Evolutionary conservation across 106 monocot genomes (phyloP).

Genomic region (Platanthera guangdongensis): DNA sequence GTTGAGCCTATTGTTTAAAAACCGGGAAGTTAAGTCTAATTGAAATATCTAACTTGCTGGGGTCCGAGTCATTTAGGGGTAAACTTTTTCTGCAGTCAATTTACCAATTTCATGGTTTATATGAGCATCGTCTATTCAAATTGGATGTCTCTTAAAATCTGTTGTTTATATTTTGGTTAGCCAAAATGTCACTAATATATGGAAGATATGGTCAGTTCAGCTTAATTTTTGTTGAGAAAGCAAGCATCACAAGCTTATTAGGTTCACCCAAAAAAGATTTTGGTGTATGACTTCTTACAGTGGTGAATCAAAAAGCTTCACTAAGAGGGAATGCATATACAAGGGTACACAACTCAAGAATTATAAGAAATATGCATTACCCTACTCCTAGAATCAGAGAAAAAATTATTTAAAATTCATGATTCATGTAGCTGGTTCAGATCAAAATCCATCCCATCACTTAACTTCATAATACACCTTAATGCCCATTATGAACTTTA

Average conservation of each 20-base stretch:
- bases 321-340: too few species aligned
- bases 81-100: not conserved
- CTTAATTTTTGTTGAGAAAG: not conserved
- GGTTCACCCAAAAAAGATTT: too few species aligned
- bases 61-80: not conserved
- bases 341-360: too few species aligned
- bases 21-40: not conserved
- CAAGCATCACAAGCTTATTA: too few species aligned
- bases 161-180: not conserved
- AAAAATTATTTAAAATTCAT: too few species aligned
- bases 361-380: too few species aligned
- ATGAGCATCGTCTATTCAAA: not conserved
- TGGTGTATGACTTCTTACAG: too few species aligned
- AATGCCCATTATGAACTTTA: not conserved
- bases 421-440: too few species aligned
- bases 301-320: too few species aligned
- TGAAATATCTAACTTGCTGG: not conserved
- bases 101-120: not conserved
- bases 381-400: too few species aligned
- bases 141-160: not conserved
- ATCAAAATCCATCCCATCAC: too few species aligned
- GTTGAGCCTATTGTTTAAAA: not conserved
- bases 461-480: not conserved
- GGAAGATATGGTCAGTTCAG: not conserved
- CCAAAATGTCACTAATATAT: not conserved